A percentile compares a stretch with the other conserved stretches of the same genome.
phyloP scores from a whole-genome alignment of 106 monocot genomes.

The Allium cepa region DNA sequence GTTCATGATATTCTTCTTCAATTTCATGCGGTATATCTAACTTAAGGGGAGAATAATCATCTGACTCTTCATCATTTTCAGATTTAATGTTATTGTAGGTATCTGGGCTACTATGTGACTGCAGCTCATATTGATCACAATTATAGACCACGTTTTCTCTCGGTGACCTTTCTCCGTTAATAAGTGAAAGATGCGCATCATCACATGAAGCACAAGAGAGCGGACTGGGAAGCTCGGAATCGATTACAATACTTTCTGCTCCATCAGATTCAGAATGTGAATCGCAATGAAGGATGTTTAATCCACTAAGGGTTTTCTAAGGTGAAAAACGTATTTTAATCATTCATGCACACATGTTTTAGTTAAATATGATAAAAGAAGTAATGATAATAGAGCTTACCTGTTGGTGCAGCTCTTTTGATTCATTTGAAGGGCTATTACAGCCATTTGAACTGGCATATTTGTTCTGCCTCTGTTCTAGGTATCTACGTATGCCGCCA shows the following conservation, averaged over 20 bases:
- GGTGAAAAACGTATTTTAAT: conserved; percentile 6
- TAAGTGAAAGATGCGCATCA: conserved; percentile 1
- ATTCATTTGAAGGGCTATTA: conserved; percentile 11
- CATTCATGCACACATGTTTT: background rate
- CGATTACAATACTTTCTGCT: conserved; percentile 36
- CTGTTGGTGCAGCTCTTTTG: conserved; percentile 16
- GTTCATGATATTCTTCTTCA: conserved; percentile 6
- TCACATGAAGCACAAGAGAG: conserved; percentile 17
- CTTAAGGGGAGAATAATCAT: background rate
- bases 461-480: conserved; percentile 30
- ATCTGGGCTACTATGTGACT: conserved; percentile 1
- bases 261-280: conserved; percentile 45
- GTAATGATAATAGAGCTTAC: conserved; percentile 17
- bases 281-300: conserved; percentile 19
- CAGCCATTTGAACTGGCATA: conserved; percentile 23
- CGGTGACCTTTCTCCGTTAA: conserved; percentile 9
- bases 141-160: conserved; percentile 7
- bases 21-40: conserved; percentile 1
- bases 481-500: conserved; percentile 44
- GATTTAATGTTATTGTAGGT: conserved; percentile 1
- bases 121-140: conserved; percentile 7
- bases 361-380: background rate
- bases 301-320: conserved; percentile 19
- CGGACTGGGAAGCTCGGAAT: conserved; percentile 17
- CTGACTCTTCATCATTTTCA: background rate